Evolutionary conservation across 2,329 filamentous ascomycete genomes (phyloP), one percentile per base, ranked within the genome.

Genomic region (Sporothrix brunneoviolacea): DNA sequence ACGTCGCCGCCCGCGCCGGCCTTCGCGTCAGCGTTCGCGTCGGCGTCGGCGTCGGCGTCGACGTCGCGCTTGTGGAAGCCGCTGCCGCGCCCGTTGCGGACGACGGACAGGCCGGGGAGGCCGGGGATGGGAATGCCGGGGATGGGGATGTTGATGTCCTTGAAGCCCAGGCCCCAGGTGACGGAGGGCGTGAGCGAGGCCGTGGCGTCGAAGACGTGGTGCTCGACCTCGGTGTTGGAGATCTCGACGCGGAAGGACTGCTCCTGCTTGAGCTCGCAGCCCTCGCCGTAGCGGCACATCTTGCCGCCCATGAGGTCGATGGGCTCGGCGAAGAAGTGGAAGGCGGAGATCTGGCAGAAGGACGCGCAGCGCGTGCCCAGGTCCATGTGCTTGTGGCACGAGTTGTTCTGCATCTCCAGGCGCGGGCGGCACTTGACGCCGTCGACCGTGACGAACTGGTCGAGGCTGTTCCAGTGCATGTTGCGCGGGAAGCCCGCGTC

Each of bases 361-460:
- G 44, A 30, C 19, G 36, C 4, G 33, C 55, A 56, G 4, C 49
- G 35, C 4, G 22, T 47, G 24, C 37, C 45, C 4, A 55, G 39
- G 28, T 56, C 55, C 48, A 51, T 51, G 48, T 56, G 48, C 9
- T 22, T 15, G 15, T 24, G 19, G 35, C 55, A 56, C 1, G 45
- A 41, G 9, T 50, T 49, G 13, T 55, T 22, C 9, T 24, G 30
- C 2, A 56, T 37, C 3, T 33, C 18, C 15, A 53, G 41, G 1
- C 8, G 15, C 2, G 55, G 53, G 21, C 36, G 36, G 32, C 55
- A 56, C 15, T 28, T 22, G 4, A 38, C 28, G 21, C 24, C 22
- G 45, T 55, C 46, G 18, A 53, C 49, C 1, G 42, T 16, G n/a
- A 52, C 48, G 21, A 55, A 56, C 51, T 56, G 53, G 22, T 53